phyloP scores from a whole-genome alignment of 345 rosid species.

The Balakata baccata region DNA sequence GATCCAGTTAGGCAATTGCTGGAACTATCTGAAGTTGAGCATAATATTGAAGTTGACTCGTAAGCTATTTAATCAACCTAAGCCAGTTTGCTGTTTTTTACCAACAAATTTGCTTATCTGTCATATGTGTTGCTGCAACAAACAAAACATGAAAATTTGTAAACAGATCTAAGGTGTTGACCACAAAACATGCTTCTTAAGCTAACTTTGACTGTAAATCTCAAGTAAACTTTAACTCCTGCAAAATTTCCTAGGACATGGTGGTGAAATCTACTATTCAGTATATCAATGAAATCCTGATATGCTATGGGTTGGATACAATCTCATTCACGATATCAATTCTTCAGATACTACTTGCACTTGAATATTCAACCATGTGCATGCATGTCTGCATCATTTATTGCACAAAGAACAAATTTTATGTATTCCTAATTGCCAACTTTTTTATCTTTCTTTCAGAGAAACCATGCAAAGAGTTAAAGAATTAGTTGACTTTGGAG shows the following conservation, averaged over 20 bases:
- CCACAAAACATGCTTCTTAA: neutral
- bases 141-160: neutral
- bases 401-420: neutral
- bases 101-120: neutral
- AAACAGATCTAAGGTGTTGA: neutral
- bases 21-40: constrained; percentile 57
- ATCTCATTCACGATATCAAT: neutral
- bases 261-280: neutral
- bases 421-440: neutral
- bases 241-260: no score
- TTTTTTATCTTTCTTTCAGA: constrained; percentile 33
- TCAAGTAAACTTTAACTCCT: neutral
- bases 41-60: constrained; percentile 60
- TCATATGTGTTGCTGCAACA: no score
- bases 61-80: constrained; percentile 38
- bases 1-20: constrained; percentile 77
- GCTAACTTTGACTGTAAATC: neutral
- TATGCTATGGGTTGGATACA: neutral
- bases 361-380: neutral
- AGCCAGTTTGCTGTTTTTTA: neutral
- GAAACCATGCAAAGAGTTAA: constrained; percentile 65
- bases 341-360: neutral
- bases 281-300: neutral
- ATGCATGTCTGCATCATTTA: neutral
- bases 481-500: constrained; percentile 48